Evolutionary conservation across 2,329 filamentous ascomycete genomes (phyloP).

Genomic region (Bipolaris victoriae): DNA sequence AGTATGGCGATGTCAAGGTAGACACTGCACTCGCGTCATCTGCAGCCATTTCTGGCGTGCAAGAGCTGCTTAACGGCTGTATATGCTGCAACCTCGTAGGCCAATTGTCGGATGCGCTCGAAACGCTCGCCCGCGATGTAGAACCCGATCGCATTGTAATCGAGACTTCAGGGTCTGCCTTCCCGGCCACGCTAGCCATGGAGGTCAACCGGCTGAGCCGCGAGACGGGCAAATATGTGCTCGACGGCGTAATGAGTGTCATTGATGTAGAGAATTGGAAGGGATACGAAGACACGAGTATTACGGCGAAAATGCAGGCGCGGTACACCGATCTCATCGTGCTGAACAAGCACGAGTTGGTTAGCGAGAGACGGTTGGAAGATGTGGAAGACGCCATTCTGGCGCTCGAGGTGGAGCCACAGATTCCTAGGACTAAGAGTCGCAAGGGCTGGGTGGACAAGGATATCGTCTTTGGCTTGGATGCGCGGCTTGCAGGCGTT

Average conservation of each 20-base stretch:
- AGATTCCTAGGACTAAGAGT: constrained; percentile 81
- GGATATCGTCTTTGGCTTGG: constrained; percentile 84
- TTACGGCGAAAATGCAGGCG: constrained; percentile 87
- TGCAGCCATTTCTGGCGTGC: constrained; percentile 83
- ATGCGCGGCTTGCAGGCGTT: constrained; percentile 72
- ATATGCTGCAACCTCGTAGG: constrained; percentile 99
- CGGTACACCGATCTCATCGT: constrained; percentile 88
- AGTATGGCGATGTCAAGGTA: constrained; percentile 93
- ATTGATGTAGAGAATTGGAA: constrained; percentile 95
- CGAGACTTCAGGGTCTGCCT: constrained; percentile 86
- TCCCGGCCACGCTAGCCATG: constrained; percentile 85
- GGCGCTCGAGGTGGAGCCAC: constrained; percentile 77
- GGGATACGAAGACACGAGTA: constrained; percentile 89
- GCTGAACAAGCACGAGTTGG: constrained; percentile 89
- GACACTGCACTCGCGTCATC: constrained; percentile 89
- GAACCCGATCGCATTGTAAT: constrained; percentile 85
- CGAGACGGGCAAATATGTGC: constrained; percentile 71
- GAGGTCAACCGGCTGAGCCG: constrained; percentile 81
- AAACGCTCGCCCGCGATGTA: constrained; percentile 68
- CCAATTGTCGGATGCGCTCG: constrained; percentile 80
- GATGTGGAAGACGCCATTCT: constrained; percentile 78
- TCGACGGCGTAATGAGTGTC: constrained; percentile 88
- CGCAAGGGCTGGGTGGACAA: constrained; percentile 78
- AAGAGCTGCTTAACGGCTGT: constrained; percentile 93
- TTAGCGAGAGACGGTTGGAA: constrained; percentile 75